Conservation (phyloP, 2,329 filamentous ascomycete species). For the Incumbomyces delicatus region DNA sequence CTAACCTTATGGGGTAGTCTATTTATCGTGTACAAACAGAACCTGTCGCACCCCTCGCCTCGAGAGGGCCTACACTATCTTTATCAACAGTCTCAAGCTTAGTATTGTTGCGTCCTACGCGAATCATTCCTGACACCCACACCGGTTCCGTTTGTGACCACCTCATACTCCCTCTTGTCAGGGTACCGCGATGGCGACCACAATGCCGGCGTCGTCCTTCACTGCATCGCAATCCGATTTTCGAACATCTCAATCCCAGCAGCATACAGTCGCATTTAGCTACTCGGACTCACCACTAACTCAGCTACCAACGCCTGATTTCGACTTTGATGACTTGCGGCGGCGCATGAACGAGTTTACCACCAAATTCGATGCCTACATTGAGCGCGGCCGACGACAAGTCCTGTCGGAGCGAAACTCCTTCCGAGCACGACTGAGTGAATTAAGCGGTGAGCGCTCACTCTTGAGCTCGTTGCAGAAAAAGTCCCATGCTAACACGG, state of each 20-base stretch:
- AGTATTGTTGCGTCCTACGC: too few species aligned
- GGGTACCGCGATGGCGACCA: constrained; percentile 9
- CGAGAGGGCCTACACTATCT: too few species aligned
- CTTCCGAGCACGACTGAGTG: constrained; percentile 80
- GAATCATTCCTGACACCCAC: too few species aligned
- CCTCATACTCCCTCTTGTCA: too few species aligned
- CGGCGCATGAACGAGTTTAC: constrained; percentile 93
- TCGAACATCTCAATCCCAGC: constrained; percentile 18
- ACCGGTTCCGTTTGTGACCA: too few species aligned
- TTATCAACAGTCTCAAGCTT: too few species aligned
- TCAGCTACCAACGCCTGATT: constrained; percentile 73
- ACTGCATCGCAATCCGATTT: constrained; percentile 18
- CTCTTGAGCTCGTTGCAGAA: not conserved
- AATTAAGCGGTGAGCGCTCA: constrained; percentile 63
- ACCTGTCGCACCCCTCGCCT: too few species aligned
- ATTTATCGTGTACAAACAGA: too few species aligned
- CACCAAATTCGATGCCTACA: constrained; percentile 81
- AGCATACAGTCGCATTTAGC: constrained; percentile 3
- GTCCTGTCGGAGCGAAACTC: constrained; percentile 90
- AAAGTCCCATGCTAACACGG: not conserved
- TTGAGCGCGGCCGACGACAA: constrained; percentile 79
- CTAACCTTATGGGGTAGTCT: too few species aligned
- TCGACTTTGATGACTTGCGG: constrained; percentile 90
- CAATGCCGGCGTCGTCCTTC: constrained; percentile 11
- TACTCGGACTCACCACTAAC: constrained; percentile 19